Evolutionary conservation across 352 stramenopile genomes (phyloP), one percentile per base, ranked within the genome.

Genomic region (Pythium volutum): DNA sequence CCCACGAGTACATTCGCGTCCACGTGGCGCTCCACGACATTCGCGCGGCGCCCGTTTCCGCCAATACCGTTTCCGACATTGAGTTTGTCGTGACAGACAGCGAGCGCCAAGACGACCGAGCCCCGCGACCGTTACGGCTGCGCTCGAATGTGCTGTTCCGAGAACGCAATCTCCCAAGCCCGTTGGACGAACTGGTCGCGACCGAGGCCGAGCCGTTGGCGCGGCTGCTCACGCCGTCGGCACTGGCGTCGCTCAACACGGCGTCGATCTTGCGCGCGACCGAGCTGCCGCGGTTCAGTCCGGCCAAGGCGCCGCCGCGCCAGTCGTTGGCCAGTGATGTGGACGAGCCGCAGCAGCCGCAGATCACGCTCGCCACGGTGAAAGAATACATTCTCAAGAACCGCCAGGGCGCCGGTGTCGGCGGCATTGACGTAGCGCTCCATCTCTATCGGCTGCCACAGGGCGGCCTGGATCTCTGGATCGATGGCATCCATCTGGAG

Each of bases 381-480:
- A 60, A 61, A 27, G 52, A 60, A 15, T 67, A 67, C 45, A 57
- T 67, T 16, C 23, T 67, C 18, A 67, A 67, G 51, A 54, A 50
- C 26, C 43, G 60, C 20, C 36, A 57, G 26, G 41, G 20, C 5
- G 18, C 4, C 7, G 38, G 57, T 3, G 38, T 53, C 26, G 51
- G 51, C 22, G 60, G 60, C n/a, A 52, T 67, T 18, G 52, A 61
- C 34, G 8, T 62, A 14, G 60, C 60, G 14, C 60, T 67, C 12
- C 60, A 67, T 56, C 22, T 67, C 15, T 67, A 67, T 20, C 60
- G 60, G 20, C 49, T 67, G 60, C 52, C 60, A 18, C 60, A 62
- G 25, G 52, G 60, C 2, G 51, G 60, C n/a, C n/a, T 61, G 10
- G 60, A 67, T 47, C 33, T 67, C 20, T 67, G 60, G 60, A 43